Percentiles rank a stretch among this genome's conserved stretches.
These are phyloP conservation scores for Tetradesmus obliquus DNA, from an alignment of 139 green algal species.

Conservation along the genomic window DNA sequence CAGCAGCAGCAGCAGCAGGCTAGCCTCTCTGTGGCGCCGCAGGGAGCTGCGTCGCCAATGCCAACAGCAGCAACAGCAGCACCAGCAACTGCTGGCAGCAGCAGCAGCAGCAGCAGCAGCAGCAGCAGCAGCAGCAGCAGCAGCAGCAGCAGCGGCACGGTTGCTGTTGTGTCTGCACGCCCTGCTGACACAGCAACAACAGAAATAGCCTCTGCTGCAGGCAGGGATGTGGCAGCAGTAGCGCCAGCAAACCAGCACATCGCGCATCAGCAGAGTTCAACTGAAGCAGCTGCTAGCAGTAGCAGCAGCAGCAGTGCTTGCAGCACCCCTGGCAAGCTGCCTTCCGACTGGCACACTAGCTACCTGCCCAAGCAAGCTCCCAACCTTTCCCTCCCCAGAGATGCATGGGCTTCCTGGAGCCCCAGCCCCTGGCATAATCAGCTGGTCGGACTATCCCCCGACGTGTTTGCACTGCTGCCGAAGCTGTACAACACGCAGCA, in stretches of 20 bases:
- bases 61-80: constrained; percentile 19
- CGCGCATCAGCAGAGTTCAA: neutral
- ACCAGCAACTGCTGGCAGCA: neutral
- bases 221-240: neutral
- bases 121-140: neutral
- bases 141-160: neutral
- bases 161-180: neutral
- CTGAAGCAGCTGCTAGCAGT: constrained; percentile 6
- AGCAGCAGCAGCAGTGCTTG: neutral
- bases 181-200: neutral
- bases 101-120: neutral
- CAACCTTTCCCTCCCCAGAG: neutral
- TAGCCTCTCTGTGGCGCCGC: neutral
- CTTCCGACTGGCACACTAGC: neutral
- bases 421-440: constrained; percentile 11
- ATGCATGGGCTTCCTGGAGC: constrained; percentile 39
- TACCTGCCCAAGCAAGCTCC: neutral
- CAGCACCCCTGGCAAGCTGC: neutral
- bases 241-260: neutral
- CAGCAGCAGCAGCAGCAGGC: neutral
- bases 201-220: neutral
- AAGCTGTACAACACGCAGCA: constrained; percentile 46
- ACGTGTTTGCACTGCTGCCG: constrained; percentile 65
- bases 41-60: neutral
- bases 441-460: constrained; percentile 17